A percentile compares a stretch with the other conserved stretches of the same genome.
Evolutionary conservation across 192 early-diverging fungal genomes (phyloP).

Genomic region (Backusella westeae): DNA sequence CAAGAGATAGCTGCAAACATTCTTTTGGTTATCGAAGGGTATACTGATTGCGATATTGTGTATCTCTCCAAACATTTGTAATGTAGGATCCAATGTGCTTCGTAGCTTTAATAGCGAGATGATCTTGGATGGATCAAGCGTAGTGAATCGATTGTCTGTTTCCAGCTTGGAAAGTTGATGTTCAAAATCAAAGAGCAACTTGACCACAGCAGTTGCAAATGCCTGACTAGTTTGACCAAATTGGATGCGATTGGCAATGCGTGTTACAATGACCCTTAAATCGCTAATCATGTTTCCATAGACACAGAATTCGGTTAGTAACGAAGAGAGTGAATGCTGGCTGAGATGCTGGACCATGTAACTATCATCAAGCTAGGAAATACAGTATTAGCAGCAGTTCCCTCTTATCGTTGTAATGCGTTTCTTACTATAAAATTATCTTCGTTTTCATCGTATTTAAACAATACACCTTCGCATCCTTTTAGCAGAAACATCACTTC

Average conservation of each 20-base stretch:
- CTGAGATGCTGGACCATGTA: slow-evolving; percentile 15
- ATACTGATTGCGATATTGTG: background rate
- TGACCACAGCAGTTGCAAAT: slow-evolving; percentile 28
- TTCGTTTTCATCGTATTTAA: slow-evolving; percentile 4
- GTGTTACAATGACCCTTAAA: slow-evolving; percentile 11
- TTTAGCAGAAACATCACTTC: slow-evolving; percentile 39
- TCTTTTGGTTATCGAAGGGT: background rate
- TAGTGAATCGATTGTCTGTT: slow-evolving; percentile 9
- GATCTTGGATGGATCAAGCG: background rate
- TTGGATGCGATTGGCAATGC: slow-evolving; percentile 2
- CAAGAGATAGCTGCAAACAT: slow-evolving; percentile 4
- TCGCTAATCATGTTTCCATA: slow-evolving; percentile 19
- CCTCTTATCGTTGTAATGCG: no score
- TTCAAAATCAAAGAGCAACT: slow-evolving; percentile 28
- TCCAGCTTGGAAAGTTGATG: slow-evolving; percentile 27
- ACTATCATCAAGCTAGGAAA: background rate
- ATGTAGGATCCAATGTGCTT: background rate
- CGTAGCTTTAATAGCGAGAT: slow-evolving; percentile 31
- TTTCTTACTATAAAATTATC: slow-evolving; percentile 9
- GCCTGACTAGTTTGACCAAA: slow-evolving; percentile 46
- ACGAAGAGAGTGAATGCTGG: background rate
- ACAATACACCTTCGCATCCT: slow-evolving; percentile 28
- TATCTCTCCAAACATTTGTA: slow-evolving; percentile 6
- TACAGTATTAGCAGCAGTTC: background rate
- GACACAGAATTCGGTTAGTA: slow-evolving; percentile 10